These are phyloP conservation scores for Nakataea oryzae DNA, from an alignment of 2,329 filamentous ascomycete genomes.

Conservation along the genomic window DNA sequence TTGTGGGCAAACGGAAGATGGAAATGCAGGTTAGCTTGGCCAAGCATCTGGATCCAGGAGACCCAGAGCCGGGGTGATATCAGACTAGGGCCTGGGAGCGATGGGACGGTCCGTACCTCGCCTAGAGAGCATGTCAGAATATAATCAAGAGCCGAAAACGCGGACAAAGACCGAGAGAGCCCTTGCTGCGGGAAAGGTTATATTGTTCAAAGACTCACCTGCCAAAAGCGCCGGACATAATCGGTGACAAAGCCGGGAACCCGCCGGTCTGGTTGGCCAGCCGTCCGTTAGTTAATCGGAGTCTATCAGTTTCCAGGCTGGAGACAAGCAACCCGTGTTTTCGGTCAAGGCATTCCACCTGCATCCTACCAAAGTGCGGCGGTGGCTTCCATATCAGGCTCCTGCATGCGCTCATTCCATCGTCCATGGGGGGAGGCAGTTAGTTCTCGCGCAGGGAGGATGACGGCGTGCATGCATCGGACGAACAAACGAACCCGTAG, in stretches of 20 bases:
- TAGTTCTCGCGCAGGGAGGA: background rate
- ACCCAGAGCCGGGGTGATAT: background rate
- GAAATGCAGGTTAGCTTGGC: background rate
- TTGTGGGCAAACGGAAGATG: constrained; percentile 6
- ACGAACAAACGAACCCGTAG: constrained; percentile 57
- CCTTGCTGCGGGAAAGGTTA: background rate
- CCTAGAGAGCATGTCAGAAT: background rate
- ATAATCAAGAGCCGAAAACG: background rate
- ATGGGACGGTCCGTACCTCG: background rate
- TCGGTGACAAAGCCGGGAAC: constrained; percentile 85
- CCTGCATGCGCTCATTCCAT: constrained; percentile 33
- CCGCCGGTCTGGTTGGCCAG: constrained; percentile 52
- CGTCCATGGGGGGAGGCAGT: background rate
- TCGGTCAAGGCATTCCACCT: background rate
- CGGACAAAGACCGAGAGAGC: background rate
- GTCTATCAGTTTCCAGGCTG: background rate
- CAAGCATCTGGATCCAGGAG: background rate
- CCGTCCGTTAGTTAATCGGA: background rate
- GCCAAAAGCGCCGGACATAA: constrained; percentile 95
- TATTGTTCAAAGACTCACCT: constrained; percentile 48
- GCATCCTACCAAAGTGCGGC: constrained; percentile 71
- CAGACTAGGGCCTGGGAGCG: constrained; percentile 2
- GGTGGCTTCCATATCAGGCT: constrained; percentile 98
- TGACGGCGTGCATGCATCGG: background rate
- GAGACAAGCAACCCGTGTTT: background rate